A percentile compares a stretch with the other conserved stretches of the same genome.
phyloP scores from a whole-genome alignment of 1,284 basidiomycete species.

The Marasmius sp. region DNA sequence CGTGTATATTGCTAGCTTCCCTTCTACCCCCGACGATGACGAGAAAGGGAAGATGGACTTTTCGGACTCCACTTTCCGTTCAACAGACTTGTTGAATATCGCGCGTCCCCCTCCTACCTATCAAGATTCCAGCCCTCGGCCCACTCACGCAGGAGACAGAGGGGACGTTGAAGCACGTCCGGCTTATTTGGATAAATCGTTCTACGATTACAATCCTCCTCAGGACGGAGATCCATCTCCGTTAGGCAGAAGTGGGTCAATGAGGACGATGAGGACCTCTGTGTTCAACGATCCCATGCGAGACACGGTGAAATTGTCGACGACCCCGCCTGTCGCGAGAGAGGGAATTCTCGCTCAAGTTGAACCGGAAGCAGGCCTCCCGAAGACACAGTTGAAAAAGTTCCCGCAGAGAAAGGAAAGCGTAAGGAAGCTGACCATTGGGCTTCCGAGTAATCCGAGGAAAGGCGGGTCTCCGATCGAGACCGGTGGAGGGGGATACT shows the following conservation, averaged over 20 bases:
- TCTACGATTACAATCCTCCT: not conserved
- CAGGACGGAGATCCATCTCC: not conserved
- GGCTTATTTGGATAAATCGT: not conserved
- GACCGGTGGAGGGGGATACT: not conserved
- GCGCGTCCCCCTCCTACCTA: not conserved
- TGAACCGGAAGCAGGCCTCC: not conserved
- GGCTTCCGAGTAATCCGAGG: not conserved
- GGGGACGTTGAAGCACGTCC: not conserved
- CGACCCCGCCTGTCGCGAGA: constrained; percentile 12
- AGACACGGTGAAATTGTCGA: constrained; percentile 15
- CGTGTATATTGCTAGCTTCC: constrained; percentile 33
- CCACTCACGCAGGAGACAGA: not conserved
- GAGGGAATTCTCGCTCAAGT: not conserved
- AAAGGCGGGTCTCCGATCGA: not conserved
- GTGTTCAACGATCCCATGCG: constrained; percentile 14
- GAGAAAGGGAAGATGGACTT: constrained; percentile 1
- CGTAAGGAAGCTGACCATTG: not conserved
- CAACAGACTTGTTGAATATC: not conserved
- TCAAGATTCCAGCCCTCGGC: not conserved
- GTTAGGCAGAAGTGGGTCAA: not conserved
- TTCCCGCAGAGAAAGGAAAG: not conserved
- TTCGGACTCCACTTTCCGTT: not conserved
- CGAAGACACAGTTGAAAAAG: not conserved
- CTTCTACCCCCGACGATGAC: constrained; percentile 9
- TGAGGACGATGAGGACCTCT: constrained; percentile 5